A percentile compares a stretch with the other conserved stretches of the same genome.
Conservation (phyloP, 176 grass and related monocot genomes). For the Oropetium thomaeum region DNA sequence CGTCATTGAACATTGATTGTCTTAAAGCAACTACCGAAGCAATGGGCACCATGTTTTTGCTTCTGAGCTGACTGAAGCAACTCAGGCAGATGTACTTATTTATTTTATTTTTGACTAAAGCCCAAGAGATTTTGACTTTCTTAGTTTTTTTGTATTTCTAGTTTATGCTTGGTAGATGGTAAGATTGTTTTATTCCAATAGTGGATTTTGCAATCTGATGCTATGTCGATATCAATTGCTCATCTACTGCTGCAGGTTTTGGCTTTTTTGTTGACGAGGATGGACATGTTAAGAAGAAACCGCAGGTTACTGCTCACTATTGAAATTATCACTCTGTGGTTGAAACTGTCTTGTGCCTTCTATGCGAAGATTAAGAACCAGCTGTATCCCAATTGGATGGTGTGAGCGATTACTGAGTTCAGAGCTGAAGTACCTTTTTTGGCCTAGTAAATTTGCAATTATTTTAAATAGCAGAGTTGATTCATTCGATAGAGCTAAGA, state of each 20-base stretch:
- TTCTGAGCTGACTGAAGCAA: not conserved
- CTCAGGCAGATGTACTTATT: not conserved
- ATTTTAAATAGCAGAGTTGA: not conserved
- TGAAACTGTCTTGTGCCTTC: not conserved
- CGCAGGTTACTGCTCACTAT: slow-evolving; percentile 42
- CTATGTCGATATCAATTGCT: not conserved
- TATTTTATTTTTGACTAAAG: not conserved
- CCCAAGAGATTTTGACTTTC: not conserved
- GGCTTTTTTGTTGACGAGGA: slow-evolving; percentile 77
- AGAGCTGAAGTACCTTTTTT: slow-evolving; percentile 10
- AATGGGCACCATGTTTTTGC: not conserved
- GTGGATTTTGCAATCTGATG: not conserved
- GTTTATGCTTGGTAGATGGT: not conserved
- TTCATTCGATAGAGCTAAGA: not conserved
- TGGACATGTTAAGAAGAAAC: slow-evolving; percentile 76
- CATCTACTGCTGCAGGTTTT: slow-evolving; percentile 49
- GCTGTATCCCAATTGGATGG: not conserved
- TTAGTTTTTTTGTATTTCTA: not conserved
- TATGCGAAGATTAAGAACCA: not conserved
- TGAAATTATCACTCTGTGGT: not conserved
- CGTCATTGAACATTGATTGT: too few species aligned
- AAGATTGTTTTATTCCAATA: not conserved
- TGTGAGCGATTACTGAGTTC: not conserved
- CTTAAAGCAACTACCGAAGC: too few species aligned
- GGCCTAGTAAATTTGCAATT: not conserved